Conservation (phyloP, 495 filamentous ascomycete genomes). For the Annulohypoxylon nitens region DNA sequence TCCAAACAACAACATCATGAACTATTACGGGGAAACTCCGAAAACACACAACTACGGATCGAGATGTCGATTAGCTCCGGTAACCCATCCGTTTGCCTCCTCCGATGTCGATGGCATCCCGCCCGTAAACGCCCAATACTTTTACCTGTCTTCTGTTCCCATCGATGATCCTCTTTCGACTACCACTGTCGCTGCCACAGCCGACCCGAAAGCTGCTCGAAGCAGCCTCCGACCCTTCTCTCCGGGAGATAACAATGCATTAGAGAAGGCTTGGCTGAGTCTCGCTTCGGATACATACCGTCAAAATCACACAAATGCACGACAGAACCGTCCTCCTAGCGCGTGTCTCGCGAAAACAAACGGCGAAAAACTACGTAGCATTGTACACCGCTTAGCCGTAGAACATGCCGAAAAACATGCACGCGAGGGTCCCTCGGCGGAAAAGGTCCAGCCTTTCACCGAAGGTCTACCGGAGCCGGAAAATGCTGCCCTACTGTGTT, state of each 20-base stretch:
- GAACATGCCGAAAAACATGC: conserved; percentile 53
- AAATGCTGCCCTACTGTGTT: conserved; percentile 52
- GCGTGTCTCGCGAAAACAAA: conserved; percentile 54
- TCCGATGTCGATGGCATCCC: conserved; percentile 62
- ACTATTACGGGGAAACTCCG: conserved; percentile 41
- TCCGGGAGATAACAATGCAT: conserved; percentile 75
- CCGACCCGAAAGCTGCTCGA: conserved; percentile 64
- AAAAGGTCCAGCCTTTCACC: conserved; percentile 50
- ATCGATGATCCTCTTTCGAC: conserved; percentile 87
- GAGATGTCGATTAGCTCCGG: conserved; percentile 58
- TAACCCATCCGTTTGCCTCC: conserved; percentile 48
- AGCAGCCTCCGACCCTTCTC: conserved; percentile 81
- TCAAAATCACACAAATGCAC: conserved; percentile 57
- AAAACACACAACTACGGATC: conserved; percentile 56
- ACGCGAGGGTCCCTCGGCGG: conserved; percentile 47
- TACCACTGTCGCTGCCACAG: conserved; percentile 66
- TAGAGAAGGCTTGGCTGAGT: conserved; percentile 79
- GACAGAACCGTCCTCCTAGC: conserved; percentile 46
- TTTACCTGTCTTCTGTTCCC: conserved; percentile 80
- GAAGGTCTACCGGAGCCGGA: conserved; percentile 44
- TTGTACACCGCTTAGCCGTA: conserved; percentile 59
- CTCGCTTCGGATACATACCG: conserved; percentile 62
- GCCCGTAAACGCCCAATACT: conserved; percentile 76
- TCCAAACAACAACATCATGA: conserved; percentile 29
- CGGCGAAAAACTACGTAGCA: conserved; percentile 56